Conservation (phyloP, 441 rosid genomes). For the Adansonia gregorii region DNA sequence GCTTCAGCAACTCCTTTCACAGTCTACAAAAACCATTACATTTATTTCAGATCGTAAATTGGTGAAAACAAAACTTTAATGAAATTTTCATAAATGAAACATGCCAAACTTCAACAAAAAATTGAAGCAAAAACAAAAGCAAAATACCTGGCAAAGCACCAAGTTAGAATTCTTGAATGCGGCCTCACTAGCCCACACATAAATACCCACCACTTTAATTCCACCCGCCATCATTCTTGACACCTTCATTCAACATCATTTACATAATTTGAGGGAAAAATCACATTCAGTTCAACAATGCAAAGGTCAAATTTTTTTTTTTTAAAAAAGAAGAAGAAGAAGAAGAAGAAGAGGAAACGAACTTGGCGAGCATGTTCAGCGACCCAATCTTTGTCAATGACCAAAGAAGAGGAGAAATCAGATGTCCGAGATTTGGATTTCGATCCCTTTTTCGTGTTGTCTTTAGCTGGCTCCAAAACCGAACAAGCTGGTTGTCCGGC, state of each 20-base stretch:
- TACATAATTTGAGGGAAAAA: background rate
- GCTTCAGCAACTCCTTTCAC: slow-evolving; percentile 72
- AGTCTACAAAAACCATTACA: slow-evolving; percentile 52
- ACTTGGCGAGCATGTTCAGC: slow-evolving; percentile 95
- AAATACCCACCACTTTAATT: slow-evolving; percentile 77
- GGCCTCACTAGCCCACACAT: slow-evolving; percentile 79
- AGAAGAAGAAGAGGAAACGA: background rate
- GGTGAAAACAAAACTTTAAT: background rate
- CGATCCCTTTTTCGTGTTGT: slow-evolving; percentile 53
- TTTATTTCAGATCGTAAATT: slow-evolving; percentile 13
- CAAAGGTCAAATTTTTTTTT: slow-evolving; percentile 1
- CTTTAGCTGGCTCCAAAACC: slow-evolving; percentile 51
- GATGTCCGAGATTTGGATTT: slow-evolving; percentile 65
- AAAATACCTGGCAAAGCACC: slow-evolving; percentile 65
- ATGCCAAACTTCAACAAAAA: background rate
- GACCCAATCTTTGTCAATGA: slow-evolving; percentile 77
- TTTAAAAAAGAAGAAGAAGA: too few relatives aligned
- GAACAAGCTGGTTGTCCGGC: slow-evolving; percentile 73
- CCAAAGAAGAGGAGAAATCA: slow-evolving; percentile 61
- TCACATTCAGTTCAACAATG: background rate
- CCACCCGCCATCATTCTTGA: slow-evolving; percentile 93
- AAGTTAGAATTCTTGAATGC: slow-evolving; percentile 80
- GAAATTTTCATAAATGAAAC: background rate
- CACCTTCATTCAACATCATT: slow-evolving; percentile 49
- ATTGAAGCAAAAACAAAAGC: background rate